Conservation (phyloP, 2,329 filamentous ascomycete genomes). For the Pseudogymnoascus sp. region DNA sequence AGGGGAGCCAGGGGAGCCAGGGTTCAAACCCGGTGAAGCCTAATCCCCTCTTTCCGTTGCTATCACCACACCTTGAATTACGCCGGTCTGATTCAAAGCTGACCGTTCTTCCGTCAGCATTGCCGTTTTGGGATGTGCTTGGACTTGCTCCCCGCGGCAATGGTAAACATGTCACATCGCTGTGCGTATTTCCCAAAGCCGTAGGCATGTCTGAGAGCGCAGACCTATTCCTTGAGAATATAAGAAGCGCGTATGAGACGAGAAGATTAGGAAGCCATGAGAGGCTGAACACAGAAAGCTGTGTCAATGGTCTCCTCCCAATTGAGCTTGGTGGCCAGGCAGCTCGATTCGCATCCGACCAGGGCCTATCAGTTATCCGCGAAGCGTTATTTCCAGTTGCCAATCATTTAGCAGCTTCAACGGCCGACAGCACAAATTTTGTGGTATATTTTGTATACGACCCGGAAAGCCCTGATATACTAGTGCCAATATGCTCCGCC, state of each 20-base stretch:
- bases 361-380: conserved; percentile 16
- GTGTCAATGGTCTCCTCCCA: conserved; percentile 28
- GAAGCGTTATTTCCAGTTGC: conserved; percentile 24
- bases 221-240: conserved; percentile 56
- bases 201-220: conserved; percentile 55
- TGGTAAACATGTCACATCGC: conserved; percentile 60
- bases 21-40: conserved; percentile 31
- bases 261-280: conserved; percentile 62
- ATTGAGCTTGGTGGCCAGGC: conserved; percentile 33
- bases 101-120: conserved; percentile 65
- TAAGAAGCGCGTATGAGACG: conserved; percentile 65
- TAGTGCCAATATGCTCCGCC: conserved; percentile 64
- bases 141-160: conserved; percentile 66
- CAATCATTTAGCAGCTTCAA: conserved; percentile 26
- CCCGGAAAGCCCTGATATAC: conserved; percentile 50
- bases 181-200: conserved; percentile 63
- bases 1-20: conserved; percentile 12
- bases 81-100: conserved; percentile 61
- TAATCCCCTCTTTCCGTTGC: conserved; percentile 53
- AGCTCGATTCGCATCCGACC: conserved; percentile 12
- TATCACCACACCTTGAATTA: conserved; percentile 63
- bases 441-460: conserved; percentile 73
- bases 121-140: conserved; percentile 75
- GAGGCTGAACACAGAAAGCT: conserved; percentile 32
- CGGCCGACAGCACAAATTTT: conserved; percentile 45